A percentile compares a stretch with the other conserved stretches of the same genome.
Evolutionary conservation across 441 rosid genomes (phyloP).

Genomic region (Gossypium schwendimanii): DNA sequence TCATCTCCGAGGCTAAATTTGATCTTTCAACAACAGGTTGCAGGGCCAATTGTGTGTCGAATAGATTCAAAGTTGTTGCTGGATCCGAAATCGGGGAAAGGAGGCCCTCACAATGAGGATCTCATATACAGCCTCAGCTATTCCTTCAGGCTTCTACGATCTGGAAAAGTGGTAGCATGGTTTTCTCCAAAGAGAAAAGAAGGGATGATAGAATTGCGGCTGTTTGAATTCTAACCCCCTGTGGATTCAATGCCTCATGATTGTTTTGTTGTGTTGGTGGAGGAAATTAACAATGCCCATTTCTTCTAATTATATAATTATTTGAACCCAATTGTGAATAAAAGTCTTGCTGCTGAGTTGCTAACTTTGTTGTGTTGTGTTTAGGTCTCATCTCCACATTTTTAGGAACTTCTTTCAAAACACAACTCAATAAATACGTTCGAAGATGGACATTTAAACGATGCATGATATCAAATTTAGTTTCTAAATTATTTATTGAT

Average conservation of each 20-base stretch:
- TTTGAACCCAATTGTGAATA: no score
- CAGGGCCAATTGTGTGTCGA: constrained; percentile 63
- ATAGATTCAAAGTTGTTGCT: constrained; percentile 53
- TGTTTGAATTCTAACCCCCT: constrained; percentile 51
- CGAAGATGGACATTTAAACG: no score
- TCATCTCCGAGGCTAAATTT: constrained; percentile 63
- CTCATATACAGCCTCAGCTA: constrained; percentile 56
- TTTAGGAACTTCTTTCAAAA: no score
- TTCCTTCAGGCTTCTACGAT: constrained; percentile 55
- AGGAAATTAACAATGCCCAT: neutral
- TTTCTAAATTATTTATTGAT: no score
- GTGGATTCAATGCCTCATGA: neutral
- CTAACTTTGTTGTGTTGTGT: no score
- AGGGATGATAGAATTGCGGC: constrained; percentile 75
- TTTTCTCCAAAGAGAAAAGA: constrained; percentile 80
- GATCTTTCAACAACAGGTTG: constrained; percentile 76
- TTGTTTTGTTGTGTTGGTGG: neutral
- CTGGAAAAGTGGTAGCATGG: constrained; percentile 85
- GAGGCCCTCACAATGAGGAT: constrained; percentile 48
- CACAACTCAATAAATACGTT: no score
- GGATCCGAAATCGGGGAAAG: constrained; percentile 28
- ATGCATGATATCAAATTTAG: no score
- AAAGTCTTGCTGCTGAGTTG: no score
- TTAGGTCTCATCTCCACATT: no score
- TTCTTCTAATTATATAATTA: neutral